Evolutionary conservation across 1,284 basidiomycete species (phyloP).

Genomic region (Puccinia triticina): DNA sequence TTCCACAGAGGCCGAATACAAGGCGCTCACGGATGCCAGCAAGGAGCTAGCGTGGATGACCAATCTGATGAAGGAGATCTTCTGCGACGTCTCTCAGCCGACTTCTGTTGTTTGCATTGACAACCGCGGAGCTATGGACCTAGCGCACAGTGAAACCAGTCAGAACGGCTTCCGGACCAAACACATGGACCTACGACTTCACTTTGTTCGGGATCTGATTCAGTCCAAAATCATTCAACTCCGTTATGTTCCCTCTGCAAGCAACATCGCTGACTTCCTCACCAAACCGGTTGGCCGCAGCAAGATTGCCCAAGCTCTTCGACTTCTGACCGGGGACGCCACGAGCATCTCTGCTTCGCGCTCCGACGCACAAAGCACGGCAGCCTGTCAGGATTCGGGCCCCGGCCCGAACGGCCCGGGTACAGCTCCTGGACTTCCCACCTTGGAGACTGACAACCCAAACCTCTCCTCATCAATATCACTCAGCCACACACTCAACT

Average conservation of each 20-base stretch:
- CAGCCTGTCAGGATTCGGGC: too few relatives aligned
- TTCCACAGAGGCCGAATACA: neutral
- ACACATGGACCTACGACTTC: neutral
- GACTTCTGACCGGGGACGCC: too few relatives aligned
- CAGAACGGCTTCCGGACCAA: neutral
- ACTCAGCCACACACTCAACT: too few relatives aligned
- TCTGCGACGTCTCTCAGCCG: too few relatives aligned
- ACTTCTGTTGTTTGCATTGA: neutral
- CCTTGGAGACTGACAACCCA: too few relatives aligned
- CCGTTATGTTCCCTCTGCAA: neutral
- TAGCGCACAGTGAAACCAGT: neutral
- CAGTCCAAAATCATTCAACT: neutral
- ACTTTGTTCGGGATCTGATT: neutral
- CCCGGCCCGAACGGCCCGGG: too few relatives aligned
- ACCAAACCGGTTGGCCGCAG: neutral
- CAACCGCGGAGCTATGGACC: neutral
- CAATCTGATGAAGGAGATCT: neutral
- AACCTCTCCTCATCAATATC: too few relatives aligned
- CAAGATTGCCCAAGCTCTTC: too few relatives aligned
- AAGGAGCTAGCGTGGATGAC: neutral
- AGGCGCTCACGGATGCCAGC: neutral
- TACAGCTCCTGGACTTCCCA: too few relatives aligned
- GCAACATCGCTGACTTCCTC: neutral
- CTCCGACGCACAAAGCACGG: too few relatives aligned
- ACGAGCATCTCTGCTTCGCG: too few relatives aligned